Base-by-base conservation (phyloP, 768 basidiomycete species). In the Clitopilus passeckerianus region DNA sequence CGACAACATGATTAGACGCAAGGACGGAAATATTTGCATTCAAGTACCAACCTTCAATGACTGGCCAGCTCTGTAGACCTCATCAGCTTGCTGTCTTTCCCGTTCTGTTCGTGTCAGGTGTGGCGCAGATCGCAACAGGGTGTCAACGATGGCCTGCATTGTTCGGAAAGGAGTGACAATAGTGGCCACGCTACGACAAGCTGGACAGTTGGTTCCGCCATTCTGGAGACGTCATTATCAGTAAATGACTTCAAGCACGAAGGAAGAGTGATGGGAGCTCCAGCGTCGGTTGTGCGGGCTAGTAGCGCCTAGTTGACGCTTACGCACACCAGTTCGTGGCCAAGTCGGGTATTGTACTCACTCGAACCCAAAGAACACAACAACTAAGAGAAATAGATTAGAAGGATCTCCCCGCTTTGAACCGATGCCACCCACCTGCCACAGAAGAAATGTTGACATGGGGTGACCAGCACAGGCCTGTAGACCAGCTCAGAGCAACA, bases 371-470 rank as follows among this genome's bases (percentile, higher is more conserved):
- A 56, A 93, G 81, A 1, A 84, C 77, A 68, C 88, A 89, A 70
- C 91, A 93, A 68, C 91, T 93, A 61, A 12, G 30, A 22, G 14
- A 60, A 54, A 57, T 57, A 50, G 57, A n/a, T 53, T 60, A 16
- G 41, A 41, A 34, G 8, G 41, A 24, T 34, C 14, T 16, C 9
- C 16, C 41, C 54, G 50, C 30, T 34, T 16, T 62, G 27, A 37
- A 27, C 44, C 30, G 22, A 20, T 27, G 54, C 20, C 50, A 65
- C 74, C 60, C 72, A 91, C 90, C 91, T 92, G 71, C 92, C 92
- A 67, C 92, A 94, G 69, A 93, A 93, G 79, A 90, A 92, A 77
- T 94, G 92, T 65, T 93, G 90, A 70, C 92, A 94, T 30, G 92
- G 92, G 34, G 82, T 79, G 56, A 94, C 89, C 27, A 92, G 75